Conservation (phyloP, 176 grass and related monocot genomes). For the Cenchrus purpureus region DNA sequence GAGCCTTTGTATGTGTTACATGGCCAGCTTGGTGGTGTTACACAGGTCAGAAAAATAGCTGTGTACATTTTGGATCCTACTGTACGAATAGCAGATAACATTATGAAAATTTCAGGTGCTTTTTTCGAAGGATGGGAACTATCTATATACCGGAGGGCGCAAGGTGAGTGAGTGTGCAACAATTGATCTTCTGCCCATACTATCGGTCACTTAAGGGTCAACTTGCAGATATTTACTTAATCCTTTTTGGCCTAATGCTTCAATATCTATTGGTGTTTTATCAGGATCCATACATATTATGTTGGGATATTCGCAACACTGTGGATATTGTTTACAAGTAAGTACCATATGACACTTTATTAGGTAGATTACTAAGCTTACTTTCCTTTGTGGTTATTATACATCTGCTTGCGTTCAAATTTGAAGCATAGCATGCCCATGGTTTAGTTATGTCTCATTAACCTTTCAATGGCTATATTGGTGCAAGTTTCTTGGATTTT, state of each 20-base stretch:
- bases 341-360: conserved; percentile 36
- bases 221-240: conserved; percentile 4
- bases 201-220: background rate
- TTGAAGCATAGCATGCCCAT: background rate
- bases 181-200: conserved; percentile 14
- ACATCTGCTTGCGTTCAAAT: background rate
- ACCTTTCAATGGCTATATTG: background rate
- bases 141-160: conserved; percentile 90
- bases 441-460: background rate
- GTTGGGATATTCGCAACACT: conserved; percentile 98
- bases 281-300: conserved; percentile 97
- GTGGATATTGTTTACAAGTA: conserved; percentile 91
- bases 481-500: conserved; percentile 21
- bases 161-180: conserved; percentile 62
- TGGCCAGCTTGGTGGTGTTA: conserved; percentile 88
- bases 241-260: conserved; percentile 5
- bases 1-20: conserved; percentile 89
- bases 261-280: conserved; percentile 34
- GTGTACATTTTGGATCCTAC: background rate
- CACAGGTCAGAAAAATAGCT: conserved; percentile 64
- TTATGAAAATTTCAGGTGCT: conserved; percentile 63
- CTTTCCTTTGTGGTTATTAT: background rate
- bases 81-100: conserved; percentile 22
- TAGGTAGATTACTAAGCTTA: conserved; percentile 3
- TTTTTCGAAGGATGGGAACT: conserved; percentile 97